Percentiles rank a stretch among this genome's conserved stretches.
Conservation (phyloP, 805 yeast genomes). For the Millerago galiae region DNA sequence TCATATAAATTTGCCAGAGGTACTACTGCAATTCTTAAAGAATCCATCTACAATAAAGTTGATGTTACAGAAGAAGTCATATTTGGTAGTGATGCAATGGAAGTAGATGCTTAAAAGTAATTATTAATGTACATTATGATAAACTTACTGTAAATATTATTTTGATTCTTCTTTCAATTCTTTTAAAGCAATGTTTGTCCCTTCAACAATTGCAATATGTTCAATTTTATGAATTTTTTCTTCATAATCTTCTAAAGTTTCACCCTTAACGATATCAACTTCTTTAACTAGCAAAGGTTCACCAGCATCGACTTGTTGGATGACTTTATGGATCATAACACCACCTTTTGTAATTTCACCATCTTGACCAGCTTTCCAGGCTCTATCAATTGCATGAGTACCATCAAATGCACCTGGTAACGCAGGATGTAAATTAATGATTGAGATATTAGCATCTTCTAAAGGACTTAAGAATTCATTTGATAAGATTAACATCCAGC, state of each 20-base stretch:
- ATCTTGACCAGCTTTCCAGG: constrained; percentile 90
- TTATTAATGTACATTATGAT: constrained; percentile 5
- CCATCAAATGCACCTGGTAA: constrained; percentile 97
- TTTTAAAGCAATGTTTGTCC: constrained; percentile 57
- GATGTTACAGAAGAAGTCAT: constrained; percentile 53
- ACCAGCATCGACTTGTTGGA: constrained; percentile 92
- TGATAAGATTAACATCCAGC: constrained; percentile 94
- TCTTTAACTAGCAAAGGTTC: constrained; percentile 82
- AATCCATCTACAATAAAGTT: constrained; percentile 57
- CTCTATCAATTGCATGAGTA: constrained; percentile 92
- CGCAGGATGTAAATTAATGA: constrained; percentile 94
- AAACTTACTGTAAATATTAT: not conserved
- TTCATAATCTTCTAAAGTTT: constrained; percentile 75
- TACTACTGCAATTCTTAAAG: constrained; percentile 80
- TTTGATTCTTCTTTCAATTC: constrained; percentile 8
- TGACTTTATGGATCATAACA: constrained; percentile 95
- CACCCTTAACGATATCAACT: constrained; percentile 62
- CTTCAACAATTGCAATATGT: constrained; percentile 91
- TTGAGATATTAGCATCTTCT: constrained; percentile 54
- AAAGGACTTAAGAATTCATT: constrained; percentile 67
- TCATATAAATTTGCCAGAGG: constrained; percentile 87
- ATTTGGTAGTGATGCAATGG: constrained; percentile 40
- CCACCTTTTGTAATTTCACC: constrained; percentile 78
- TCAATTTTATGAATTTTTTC: constrained; percentile 75
- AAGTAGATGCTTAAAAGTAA: constrained; percentile 33